Evolutionary conservation across 805 yeast species (phyloP).

Genomic region (Lachancea mirantina): DNA sequence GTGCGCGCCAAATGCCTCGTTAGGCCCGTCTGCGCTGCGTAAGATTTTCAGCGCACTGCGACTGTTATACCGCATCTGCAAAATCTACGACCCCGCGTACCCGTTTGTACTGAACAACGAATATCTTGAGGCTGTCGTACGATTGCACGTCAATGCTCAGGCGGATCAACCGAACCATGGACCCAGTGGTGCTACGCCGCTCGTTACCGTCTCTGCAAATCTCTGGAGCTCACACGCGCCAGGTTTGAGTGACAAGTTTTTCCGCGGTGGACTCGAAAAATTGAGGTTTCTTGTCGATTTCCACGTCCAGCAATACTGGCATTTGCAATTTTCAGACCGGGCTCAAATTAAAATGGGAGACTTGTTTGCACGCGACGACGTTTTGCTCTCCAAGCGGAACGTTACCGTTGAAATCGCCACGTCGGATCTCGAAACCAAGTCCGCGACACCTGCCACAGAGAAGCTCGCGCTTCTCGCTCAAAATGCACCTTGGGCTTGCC

Average conservation of each 20-base stretch:
- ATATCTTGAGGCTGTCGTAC: slow-evolving; percentile 18
- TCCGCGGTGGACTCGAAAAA: slow-evolving; percentile 25
- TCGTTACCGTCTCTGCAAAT: slow-evolving; percentile 23
- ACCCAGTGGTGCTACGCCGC: slow-evolving; percentile 7
- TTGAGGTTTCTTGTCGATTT: slow-evolving; percentile 27
- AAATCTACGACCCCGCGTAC: slow-evolving; percentile 13
- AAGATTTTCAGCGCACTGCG: slow-evolving; percentile 20
- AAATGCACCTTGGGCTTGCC: slow-evolving; percentile 24
- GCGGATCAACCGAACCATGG: slow-evolving; percentile 5
- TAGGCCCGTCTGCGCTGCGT: slow-evolving; percentile 16
- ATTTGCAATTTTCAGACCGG: slow-evolving; percentile 20
- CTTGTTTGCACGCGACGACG: slow-evolving; percentile 7
- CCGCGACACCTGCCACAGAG: slow-evolving; percentile 6
- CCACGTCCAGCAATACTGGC: slow-evolving; percentile 22
- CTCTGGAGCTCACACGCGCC: slow-evolving; percentile 26
- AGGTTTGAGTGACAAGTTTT: slow-evolving; percentile 20
- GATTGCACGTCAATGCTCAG: slow-evolving; percentile 13
- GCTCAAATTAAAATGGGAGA: slow-evolving; percentile 19
- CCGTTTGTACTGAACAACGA: slow-evolving; percentile 14
- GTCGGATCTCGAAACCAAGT: slow-evolving; percentile 1
- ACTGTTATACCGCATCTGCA: slow-evolving; percentile 19
- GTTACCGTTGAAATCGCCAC: slow-evolving; percentile 11
- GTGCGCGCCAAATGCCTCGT: slow-evolving; percentile 4
- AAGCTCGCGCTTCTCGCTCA: slow-evolving; percentile 18
- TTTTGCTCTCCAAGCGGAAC: slow-evolving; percentile 5